These are phyloP conservation scores for Solanum chmielewskii DNA, from an alignment of 257 asterid genomes.

Conservation along the genomic window DNA sequence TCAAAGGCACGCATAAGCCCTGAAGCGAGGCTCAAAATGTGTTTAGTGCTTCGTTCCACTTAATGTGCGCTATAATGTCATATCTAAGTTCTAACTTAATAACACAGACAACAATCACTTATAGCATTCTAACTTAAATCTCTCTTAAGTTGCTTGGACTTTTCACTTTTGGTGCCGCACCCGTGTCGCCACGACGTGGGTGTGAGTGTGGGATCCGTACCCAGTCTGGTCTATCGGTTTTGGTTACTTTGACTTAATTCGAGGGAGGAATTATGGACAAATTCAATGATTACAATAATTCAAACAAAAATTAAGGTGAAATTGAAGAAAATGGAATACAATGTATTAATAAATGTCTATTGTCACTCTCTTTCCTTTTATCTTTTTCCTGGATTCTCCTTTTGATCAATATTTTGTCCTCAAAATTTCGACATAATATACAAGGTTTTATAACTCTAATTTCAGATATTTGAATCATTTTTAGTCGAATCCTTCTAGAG, in stretches of 20 bases:
- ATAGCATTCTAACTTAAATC: background rate
- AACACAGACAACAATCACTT: background rate
- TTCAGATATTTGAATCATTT: background rate
- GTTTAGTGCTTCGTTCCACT: background rate
- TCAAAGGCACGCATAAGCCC: background rate
- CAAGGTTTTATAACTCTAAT: background rate
- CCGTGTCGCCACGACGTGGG: background rate
- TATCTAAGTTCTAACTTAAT: background rate
- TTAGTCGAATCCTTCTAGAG: background rate
- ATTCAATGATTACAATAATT: too few relatives aligned
- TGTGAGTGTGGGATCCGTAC: background rate
- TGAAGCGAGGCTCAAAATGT: background rate
- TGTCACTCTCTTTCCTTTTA: background rate
- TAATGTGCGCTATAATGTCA: background rate
- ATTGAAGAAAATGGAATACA: background rate
- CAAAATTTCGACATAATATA: background rate
- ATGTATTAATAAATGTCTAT: background rate
- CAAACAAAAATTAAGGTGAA: background rate
- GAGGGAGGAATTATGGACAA: background rate
- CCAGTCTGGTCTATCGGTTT: background rate
- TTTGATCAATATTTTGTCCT: background rate
- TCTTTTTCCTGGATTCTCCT: background rate
- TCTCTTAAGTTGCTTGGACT: background rate
- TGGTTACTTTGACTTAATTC: background rate
- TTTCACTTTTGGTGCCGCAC: background rate